Base-by-base conservation (phyloP, 1,139 yeast species). In the Pichia sp. region DNA sequence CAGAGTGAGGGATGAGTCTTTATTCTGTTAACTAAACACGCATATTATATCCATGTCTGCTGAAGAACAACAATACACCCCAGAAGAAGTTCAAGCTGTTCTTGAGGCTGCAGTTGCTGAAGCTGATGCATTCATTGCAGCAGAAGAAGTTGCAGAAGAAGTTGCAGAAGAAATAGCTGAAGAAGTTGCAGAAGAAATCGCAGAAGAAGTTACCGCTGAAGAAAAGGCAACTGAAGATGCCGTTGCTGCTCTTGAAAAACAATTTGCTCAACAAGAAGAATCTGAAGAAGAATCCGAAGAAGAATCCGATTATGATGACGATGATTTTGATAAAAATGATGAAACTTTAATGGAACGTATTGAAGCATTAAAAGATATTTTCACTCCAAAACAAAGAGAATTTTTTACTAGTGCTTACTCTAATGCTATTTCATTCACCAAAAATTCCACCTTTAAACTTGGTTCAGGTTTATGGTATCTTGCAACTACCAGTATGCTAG, bases 291-390 rank as follows among this genome's bases (percentile, higher is more conserved):
- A 54, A n/a, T 57, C 49, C 6, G 57, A 50, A 4, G 54, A 50
- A 23, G 57, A 55, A 5, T 55, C 54, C n/a, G 59, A 57, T 23
- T 56, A 55, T 44, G 73, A 69, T 47, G 67, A 68, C 38, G 85
- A 80, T 40, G 95, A 85, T 53, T 87, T 83, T 55, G 92, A 82
- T 61, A 69, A 80, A 56, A 85, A 81, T 58, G 78, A 81, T 59
- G 98, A 92, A 71, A 82, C 97, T 40, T 57, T 94, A 36, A 68
- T 73, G 51, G 98, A 92, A 57, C 84, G 99, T 73, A 66, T 92
- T 53, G 78, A 78, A 51, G 98, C 99, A 44, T 77, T 92, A 58
- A 87, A 81, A 67, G 97, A 92, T 64, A 86, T 90, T 49, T 72
- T 92, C 49, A 87, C 97, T 39, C 97, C 97, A 55, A 76, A 77